phyloP scores from a whole-genome alignment of 106 monocot genomes.

The Vanilla planifolia region DNA sequence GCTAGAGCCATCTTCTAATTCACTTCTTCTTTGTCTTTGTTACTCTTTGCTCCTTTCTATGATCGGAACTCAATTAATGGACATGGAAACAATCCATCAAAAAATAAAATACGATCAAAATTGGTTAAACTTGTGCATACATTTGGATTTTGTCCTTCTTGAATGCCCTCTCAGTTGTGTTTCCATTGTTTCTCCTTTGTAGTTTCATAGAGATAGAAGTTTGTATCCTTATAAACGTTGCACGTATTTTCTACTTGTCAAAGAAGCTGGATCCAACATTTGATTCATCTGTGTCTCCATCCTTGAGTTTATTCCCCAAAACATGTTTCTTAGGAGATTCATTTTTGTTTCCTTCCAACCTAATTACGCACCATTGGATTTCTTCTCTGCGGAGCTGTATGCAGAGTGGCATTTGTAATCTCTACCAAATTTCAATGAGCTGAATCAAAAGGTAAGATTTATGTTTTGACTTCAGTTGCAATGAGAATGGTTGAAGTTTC shows the following conservation, averaged over 20 bases:
- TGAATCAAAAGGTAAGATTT: slow-evolving; percentile 47
- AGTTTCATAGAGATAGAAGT: slow-evolving; percentile 41
- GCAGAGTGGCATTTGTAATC: slow-evolving; percentile 39
- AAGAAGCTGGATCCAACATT: slow-evolving; percentile 14
- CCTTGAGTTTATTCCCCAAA: slow-evolving; percentile 12
- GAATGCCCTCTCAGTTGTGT: slow-evolving; percentile 8
- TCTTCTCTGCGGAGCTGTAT: background rate
- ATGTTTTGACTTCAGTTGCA: slow-evolving; percentile 24
- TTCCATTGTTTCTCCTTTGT: slow-evolving; percentile 10
- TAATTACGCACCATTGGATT: slow-evolving; percentile 12
- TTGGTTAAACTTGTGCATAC: slow-evolving; percentile 11
- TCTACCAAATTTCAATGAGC: slow-evolving; percentile 58
- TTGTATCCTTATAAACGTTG: slow-evolving; percentile 51
- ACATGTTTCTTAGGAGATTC: slow-evolving; percentile 10
- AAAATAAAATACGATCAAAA: background rate
- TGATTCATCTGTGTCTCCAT: slow-evolving; percentile 10
- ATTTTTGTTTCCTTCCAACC: slow-evolving; percentile 37
- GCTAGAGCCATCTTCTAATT: background rate
- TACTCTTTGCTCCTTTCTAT: background rate
- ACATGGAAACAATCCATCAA: slow-evolving; percentile 2
- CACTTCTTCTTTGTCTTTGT: background rate
- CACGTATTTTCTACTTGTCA: slow-evolving; percentile 41
- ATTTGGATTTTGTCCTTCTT: slow-evolving; percentile 13
- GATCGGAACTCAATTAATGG: background rate
- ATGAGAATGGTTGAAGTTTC: background rate